Percentiles rank a stretch among this genome's conserved stretches.
phyloP scores from a whole-genome alignment of 2,329 filamentous ascomycete species.

The Didymella pomorum region DNA sequence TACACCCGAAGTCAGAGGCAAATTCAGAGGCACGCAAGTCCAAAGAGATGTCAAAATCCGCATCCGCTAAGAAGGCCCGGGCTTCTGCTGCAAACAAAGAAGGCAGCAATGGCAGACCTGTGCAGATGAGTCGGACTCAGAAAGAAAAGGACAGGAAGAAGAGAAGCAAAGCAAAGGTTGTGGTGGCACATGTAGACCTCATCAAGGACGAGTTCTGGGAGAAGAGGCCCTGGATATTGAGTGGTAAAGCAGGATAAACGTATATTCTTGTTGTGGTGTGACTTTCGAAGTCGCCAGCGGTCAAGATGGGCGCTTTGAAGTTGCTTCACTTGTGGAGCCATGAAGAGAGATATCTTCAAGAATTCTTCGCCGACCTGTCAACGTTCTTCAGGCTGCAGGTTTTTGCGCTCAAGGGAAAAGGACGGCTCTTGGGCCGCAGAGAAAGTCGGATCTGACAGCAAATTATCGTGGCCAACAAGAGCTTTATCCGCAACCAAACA shows the following conservation, averaged over 20 bases:
- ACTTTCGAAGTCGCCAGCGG: too few species aligned
- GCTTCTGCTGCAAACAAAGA: not conserved
- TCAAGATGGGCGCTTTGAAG: too few species aligned
- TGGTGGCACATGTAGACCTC: slow-evolving; percentile 87
- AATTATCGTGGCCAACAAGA: too few species aligned
- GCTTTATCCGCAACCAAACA: too few species aligned
- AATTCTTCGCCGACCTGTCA: too few species aligned
- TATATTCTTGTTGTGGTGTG: too few species aligned
- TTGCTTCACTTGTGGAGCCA: too few species aligned
- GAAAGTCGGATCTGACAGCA: too few species aligned
- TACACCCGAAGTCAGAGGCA: not conserved
- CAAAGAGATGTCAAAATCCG: slow-evolving; percentile 2
- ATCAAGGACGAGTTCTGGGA: slow-evolving; percentile 97
- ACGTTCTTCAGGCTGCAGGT: too few species aligned
- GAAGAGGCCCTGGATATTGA: slow-evolving; percentile 75
- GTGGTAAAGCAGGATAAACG: slow-evolving; percentile 41
- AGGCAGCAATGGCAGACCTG: slow-evolving; percentile 12
- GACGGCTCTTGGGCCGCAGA: too few species aligned
- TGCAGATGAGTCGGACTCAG: slow-evolving; percentile 76
- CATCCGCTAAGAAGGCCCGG: not conserved
- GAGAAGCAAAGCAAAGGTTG: slow-evolving; percentile 79
- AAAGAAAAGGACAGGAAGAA: slow-evolving; percentile 83
- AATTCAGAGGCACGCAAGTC: not conserved
- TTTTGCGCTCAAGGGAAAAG: too few species aligned
- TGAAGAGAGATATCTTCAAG: too few species aligned